Conservation (phyloP, 306 rosid species). For the Corylus heterophylla region DNA sequence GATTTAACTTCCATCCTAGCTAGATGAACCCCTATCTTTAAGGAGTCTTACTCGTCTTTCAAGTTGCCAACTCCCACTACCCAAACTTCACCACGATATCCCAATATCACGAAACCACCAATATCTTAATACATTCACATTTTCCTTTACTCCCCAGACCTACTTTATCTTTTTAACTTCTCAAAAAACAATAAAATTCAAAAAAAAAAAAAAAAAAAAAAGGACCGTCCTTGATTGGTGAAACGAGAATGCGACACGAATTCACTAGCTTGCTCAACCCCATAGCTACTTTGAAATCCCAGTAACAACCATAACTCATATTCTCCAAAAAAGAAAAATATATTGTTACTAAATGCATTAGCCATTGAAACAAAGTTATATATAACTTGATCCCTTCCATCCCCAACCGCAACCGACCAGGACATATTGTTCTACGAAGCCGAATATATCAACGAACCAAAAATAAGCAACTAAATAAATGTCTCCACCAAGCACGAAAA, state of each 20-base stretch:
- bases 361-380: background rate
- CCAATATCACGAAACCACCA: background rate
- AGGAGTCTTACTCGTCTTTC: background rate
- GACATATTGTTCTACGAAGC: background rate
- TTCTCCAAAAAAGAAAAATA: background rate
- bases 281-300: background rate
- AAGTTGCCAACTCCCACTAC: background rate
- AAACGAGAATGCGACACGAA: background rate
- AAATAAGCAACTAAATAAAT: background rate
- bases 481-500: background rate
- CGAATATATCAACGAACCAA: background rate
- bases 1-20: background rate
- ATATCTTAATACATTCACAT: background rate
- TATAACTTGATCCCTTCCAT: background rate
- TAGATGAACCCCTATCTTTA: background rate
- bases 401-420: background rate
- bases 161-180: background rate
- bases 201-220: background rate
- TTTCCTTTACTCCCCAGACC: background rate
- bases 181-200: background rate
- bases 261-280: background rate
- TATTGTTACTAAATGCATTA: background rate
- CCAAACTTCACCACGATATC: background rate
- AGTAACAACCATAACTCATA: background rate
- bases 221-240: background rate